Evolutionary conservation across 2,329 filamentous ascomycete species (phyloP), one percentile per base, ranked within the genome.

Genomic region (Botryotinia narcissicola): DNA sequence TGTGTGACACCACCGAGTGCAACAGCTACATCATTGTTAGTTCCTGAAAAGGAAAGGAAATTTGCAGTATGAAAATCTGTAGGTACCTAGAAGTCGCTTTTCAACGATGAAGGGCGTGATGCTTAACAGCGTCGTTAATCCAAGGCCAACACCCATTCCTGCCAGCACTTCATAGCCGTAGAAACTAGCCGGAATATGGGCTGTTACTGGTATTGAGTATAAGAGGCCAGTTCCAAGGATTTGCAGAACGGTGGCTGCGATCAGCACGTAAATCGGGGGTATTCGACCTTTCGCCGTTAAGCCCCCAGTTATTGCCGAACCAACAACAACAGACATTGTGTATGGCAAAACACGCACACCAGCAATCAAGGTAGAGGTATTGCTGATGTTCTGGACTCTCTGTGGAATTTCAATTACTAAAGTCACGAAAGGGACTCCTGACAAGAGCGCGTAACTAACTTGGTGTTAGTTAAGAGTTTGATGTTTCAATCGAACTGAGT

Each of bases 81-180:
- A 35, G 3, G 18, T 59, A 59, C 54, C 54, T 59, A 59, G 18
- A 22, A 46, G 44, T 35, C 32, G 29, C 20, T 64, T 44, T 20
- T 64, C 61, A 40, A 64, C 83, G 12, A 84, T 82, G 0, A 86
- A 83, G 2, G 82, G 81, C 54, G 88, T 84, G 25, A 89, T 83
- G 61, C 86, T 87, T 9, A 87, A 87, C 78, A 90, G 85, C 73
- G 90, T 89, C 9, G 57, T 76, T 7, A 77, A 66, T 18, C 67
- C 60, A 20, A 90, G 83, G 0, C 88, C 88, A 18, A 89, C 86
- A 0, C 88, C 88, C 0, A 89, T 80, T 1, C 88, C 88, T 57
- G 90, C 87, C 6, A 89, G 81, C 40, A 85, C 83, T 72, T 89
- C 86, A 76, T 84, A 89, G 3, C 83, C 87, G 74, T 89, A 89